A percentile compares a stretch with the other conserved stretches of the same genome.
Evolutionary conservation across 805 yeast species (phyloP).

Genomic region (Saccharomycopsis babjevae): DNA sequence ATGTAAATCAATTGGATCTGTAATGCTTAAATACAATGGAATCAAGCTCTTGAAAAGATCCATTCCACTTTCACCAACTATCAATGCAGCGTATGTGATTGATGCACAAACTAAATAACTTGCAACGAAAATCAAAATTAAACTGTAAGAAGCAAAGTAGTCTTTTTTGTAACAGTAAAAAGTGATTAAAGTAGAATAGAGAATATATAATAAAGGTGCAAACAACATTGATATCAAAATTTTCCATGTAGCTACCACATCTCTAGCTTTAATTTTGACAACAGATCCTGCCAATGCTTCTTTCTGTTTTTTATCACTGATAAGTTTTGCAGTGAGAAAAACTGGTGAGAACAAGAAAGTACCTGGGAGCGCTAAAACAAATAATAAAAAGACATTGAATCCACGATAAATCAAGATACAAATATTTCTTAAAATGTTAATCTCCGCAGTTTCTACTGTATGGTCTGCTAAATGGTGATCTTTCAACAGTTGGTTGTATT

Average conservation of each 20-base stretch:
- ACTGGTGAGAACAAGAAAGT: constrained; percentile 76
- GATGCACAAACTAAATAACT: constrained; percentile 50
- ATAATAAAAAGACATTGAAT: constrained; percentile 40
- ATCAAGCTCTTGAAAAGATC: constrained; percentile 73
- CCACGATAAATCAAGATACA: constrained; percentile 44
- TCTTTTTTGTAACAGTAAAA: constrained; percentile 29
- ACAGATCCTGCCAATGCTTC: constrained; percentile 83
- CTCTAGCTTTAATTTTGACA: constrained; percentile 83
- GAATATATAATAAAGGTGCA: constrained; percentile 74
- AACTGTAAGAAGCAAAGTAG: constrained; percentile 27
- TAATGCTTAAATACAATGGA: constrained; percentile 45
- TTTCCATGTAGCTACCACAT: constrained; percentile 95
- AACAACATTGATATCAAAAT: constrained; percentile 71
- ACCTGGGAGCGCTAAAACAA: constrained; percentile 72
- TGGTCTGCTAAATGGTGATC: constrained; percentile 62
- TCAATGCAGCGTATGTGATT: constrained; percentile 79
- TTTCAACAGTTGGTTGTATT: constrained; percentile 56
- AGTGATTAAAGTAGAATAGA: constrained; percentile 52
- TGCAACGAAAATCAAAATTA: constrained; percentile 28
- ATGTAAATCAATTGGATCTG: constrained; percentile 33
- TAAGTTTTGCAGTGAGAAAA: constrained; percentile 58
- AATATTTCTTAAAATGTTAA: constrained; percentile 37
- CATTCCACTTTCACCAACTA: constrained; percentile 85
- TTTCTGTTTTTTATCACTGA: constrained; percentile 61
- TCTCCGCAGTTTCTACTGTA: constrained; percentile 48